Percentiles rank a stretch among this genome's conserved stretches.
Evolutionary conservation across 2,329 filamentous ascomycete species (phyloP).

Genomic region (Blastomyces emzantsi): DNA sequence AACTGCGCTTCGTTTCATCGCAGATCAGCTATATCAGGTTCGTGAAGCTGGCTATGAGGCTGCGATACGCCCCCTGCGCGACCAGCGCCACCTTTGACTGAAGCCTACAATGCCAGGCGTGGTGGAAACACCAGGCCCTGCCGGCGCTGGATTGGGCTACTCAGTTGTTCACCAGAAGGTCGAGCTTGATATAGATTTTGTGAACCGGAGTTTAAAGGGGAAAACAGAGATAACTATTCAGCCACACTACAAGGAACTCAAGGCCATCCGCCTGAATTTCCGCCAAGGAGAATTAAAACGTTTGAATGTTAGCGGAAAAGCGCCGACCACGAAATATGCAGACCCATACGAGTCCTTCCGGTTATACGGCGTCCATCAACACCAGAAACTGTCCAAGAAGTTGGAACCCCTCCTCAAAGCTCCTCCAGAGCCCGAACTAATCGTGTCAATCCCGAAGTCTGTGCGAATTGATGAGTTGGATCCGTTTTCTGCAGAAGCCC

Average conservation of each 20-base stretch:
- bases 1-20: conserved; percentile 4
- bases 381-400: conserved; percentile 65
- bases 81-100: conserved; percentile 30
- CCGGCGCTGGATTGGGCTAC: conserved; percentile 36
- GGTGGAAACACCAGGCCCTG: conserved; percentile 27
- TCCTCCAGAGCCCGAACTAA: conserved; percentile 48
- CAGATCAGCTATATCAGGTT: neutral
- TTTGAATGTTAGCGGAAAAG: conserved; percentile 40
- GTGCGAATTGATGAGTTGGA: conserved; percentile 55
- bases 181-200: conserved; percentile 81
- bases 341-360: conserved; percentile 42
- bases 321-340: conserved; percentile 31
- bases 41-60: conserved; percentile 30
- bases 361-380: conserved; percentile 56
- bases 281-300: conserved; percentile 52
- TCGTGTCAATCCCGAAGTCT: conserved; percentile 50
- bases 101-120: conserved; percentile 34
- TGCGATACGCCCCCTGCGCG: conserved; percentile 30
- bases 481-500: conserved; percentile 42
- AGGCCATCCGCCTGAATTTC: conserved; percentile 50
- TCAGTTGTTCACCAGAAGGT: conserved; percentile 75
- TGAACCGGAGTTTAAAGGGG: conserved; percentile 62
- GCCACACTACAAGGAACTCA: conserved; percentile 48
- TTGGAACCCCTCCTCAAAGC: conserved; percentile 50
- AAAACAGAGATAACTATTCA: conserved; percentile 74